Percentiles rank a stretch among this genome's conserved stretches.
Evolutionary conservation across 495 filamentous ascomycete species (phyloP).

Genomic region (Penicillium macrosclerotiorum): DNA sequence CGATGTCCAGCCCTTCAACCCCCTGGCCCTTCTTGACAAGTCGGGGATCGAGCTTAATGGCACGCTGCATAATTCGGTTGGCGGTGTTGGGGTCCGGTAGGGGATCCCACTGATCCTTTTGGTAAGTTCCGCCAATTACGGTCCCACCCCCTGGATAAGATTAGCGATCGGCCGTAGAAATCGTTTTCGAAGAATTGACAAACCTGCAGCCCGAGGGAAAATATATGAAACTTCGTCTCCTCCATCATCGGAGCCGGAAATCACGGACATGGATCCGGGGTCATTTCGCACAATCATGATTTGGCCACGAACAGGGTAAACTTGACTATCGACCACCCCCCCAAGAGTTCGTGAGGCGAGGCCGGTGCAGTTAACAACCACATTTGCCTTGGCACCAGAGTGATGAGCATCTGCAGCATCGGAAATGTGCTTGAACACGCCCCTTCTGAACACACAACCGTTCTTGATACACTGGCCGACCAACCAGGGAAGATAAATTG

Average conservation of each 20-base stretch:
- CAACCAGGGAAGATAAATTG: slow-evolving; percentile 79
- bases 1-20: slow-evolving; percentile 70
- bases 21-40: slow-evolving; percentile 69
- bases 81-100: slow-evolving; percentile 77
- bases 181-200: background rate
- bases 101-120: slow-evolving; percentile 76
- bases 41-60: slow-evolving; percentile 65
- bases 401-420: slow-evolving; percentile 65
- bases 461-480: slow-evolving; percentile 65
- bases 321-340: slow-evolving; percentile 71
- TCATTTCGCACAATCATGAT: slow-evolving; percentile 82
- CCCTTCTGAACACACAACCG: slow-evolving; percentile 62
- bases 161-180: background rate
- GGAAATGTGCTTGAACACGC: slow-evolving; percentile 61
- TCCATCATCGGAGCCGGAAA: slow-evolving; percentile 75
- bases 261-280: slow-evolving; percentile 60
- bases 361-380: slow-evolving; percentile 85
- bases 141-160: slow-evolving; percentile 58
- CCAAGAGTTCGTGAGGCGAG: slow-evolving; percentile 67
- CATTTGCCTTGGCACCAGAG: slow-evolving; percentile 55
- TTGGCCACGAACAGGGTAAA: slow-evolving; percentile 79
- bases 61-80: slow-evolving; percentile 80
- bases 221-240: slow-evolving; percentile 75
- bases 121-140: slow-evolving; percentile 81
- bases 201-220: slow-evolving; percentile 75